Evolutionary conservation across 164 flowering plant species (phyloP).

Genomic region (Aristolochia californica): DNA sequence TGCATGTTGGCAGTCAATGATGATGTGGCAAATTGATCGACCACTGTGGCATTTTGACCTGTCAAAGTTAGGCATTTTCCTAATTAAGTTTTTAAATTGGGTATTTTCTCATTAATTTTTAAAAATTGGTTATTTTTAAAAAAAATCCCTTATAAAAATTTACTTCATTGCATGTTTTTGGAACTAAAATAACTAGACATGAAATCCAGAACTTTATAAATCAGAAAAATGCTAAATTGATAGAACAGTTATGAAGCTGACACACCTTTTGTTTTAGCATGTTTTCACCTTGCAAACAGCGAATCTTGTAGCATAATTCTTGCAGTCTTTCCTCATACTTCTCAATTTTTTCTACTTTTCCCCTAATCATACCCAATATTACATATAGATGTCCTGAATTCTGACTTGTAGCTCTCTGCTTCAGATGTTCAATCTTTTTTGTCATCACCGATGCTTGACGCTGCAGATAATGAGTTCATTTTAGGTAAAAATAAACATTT

Average conservation of each 20-base stretch:
- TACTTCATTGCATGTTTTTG: not conserved
- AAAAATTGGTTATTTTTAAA: no score
- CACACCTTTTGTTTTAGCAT: slow-evolving; percentile 45
- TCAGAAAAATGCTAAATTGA: not conserved
- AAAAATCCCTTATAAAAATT: no score
- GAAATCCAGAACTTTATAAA: not conserved
- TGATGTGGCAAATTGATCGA: no score
- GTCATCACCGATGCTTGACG: slow-evolving; percentile 28
- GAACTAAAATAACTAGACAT: not conserved
- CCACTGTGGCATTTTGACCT: no score
- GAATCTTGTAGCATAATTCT: slow-evolving; percentile 33
- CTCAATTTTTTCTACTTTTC: slow-evolving; percentile 17
- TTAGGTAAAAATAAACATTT: not conserved
- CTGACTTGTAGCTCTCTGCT: slow-evolving; percentile 15
- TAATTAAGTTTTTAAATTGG: no score
- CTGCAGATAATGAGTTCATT: slow-evolving; percentile 26
- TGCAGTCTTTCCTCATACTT: slow-evolving; percentile 44
- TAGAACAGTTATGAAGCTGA: not conserved
- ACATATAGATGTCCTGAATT: slow-evolving; percentile 13
- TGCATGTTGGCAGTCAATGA: no score
- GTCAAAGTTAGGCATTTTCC: no score
- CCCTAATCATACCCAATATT: slow-evolving; percentile 17
- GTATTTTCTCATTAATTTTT: no score
- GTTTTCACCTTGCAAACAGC: slow-evolving; percentile 29
- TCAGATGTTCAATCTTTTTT: slow-evolving; percentile 36